Base-by-base conservation (phyloP, 139 green algal genomes). In the Parachlorella kessleri region DNA sequence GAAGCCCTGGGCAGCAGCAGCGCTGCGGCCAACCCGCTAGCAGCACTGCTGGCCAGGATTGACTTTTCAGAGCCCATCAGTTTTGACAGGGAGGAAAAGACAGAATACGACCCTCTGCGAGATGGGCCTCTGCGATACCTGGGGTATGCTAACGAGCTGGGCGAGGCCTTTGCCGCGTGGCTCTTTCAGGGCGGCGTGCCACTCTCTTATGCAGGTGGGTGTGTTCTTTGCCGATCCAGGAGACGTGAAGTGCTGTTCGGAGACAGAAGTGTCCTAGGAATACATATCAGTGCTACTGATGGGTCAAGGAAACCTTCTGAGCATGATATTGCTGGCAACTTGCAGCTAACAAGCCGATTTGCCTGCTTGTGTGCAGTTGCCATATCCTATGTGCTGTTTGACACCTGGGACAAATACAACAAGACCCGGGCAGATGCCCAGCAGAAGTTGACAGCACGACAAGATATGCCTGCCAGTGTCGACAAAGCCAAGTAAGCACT, bases 101-200 rank as follows among this genome's bases (percentile, higher is more conserved):
- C 79, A 24, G 87, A 90, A 54, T 93, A 88, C 74, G 91, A 95
- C 77, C 91, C 91, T 3, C 83, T 93, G 3, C 75, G 91, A 2
- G 91, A 95, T 66, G 88, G 87, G 2, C 88, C 90, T 8, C 78
- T 94, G 40, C 80, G 92, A 28, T 96, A 96, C 79, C 64, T 94
- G 8, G 92, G 92, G 65, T 96, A 96, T 59, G 74, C 90, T 6
- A 96, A 96, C 73, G 92, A 96, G 79, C 72, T 88, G 8, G 91
- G 90, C 65, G 92, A 96, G 80, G 90, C 90, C 2, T 94, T 94
- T 86, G 88, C 85, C 33, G 90, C 90, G 2, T 96, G 87, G 85
- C 79, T 96, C 2, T 91, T 91, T 8, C 32, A 75, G 23, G 85
- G 78, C 18, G 92, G 92, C 53, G 92, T 96, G 24, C 90, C 90